Evolutionary conservation across 2,329 filamentous ascomycete genomes (phyloP).

Genomic region (Dactylellina parvicollis): DNA sequence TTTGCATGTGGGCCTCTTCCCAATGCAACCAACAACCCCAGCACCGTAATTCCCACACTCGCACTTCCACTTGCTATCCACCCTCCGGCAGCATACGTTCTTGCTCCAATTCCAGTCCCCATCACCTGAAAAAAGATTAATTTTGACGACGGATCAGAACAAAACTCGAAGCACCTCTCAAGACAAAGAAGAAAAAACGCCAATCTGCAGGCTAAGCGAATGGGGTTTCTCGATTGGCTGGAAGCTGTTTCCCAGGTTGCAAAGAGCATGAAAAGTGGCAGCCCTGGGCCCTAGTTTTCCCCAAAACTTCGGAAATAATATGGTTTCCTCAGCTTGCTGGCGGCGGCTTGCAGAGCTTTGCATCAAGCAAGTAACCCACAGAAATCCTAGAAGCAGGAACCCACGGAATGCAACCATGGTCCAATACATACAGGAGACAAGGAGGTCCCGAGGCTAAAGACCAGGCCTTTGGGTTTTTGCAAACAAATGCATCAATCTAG

Average conservation of each 20-base stretch:
- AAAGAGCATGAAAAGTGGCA: not conserved
- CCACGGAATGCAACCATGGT: slow-evolving; percentile 39
- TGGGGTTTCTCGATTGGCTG: slow-evolving; percentile 4
- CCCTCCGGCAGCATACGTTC: slow-evolving; percentile 67
- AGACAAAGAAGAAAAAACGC: too few species aligned
- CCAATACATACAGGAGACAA: slow-evolving; percentile 21
- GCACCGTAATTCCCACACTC: slow-evolving; percentile 67
- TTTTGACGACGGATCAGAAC: slow-evolving; percentile 16
- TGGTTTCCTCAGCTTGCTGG: slow-evolving; percentile 4
- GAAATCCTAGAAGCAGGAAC: slow-evolving; percentile 38
- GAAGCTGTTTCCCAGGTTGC: slow-evolving; percentile 14
- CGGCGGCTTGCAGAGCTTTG: slow-evolving; percentile 15
- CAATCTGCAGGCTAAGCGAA: slow-evolving; percentile 30
- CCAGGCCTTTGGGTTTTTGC: slow-evolving; percentile 20
- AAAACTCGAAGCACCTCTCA: too few species aligned
- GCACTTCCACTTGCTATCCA: slow-evolving; percentile 69
- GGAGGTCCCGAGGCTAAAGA: too few species aligned
- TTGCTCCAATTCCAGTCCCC: slow-evolving; percentile 65
- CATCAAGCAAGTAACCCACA: slow-evolving; percentile 20
- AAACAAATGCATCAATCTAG: not conserved
- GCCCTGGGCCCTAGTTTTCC: not conserved
- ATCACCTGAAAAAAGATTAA: slow-evolving; percentile 33
- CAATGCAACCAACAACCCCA: slow-evolving; percentile 64
- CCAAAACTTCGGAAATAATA: not conserved
- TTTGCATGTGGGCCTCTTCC: slow-evolving; percentile 68